Percentiles rank a stretch among this genome's conserved stretches.
Evolutionary conservation across 2,329 filamentous ascomycete genomes (phyloP).

Genomic region (Trichoderma semiorbis): DNA sequence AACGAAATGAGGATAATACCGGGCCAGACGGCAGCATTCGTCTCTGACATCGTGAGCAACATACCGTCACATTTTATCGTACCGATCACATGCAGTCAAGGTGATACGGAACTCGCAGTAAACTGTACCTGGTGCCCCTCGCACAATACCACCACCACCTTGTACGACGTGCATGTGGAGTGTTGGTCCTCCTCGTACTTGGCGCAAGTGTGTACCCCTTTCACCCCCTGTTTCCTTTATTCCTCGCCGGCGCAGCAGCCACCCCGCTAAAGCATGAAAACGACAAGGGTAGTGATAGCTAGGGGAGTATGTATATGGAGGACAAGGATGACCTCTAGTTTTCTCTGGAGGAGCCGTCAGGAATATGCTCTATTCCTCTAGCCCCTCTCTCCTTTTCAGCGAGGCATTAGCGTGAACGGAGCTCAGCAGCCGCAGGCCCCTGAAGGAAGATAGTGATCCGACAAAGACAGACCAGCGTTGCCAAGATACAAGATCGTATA

Average conservation of each 20-base stretch:
- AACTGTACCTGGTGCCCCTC: not conserved
- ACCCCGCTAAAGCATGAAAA: constrained; percentile 10
- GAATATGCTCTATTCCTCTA: not conserved
- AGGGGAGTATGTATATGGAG: not conserved
- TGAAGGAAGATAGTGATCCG: constrained; percentile 5
- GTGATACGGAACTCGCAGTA: not conserved
- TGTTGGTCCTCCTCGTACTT: not conserved
- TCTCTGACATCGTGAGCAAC: not conserved
- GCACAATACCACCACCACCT: not conserved
- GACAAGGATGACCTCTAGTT: not conserved
- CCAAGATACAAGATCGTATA: not conserved
- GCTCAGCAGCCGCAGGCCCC: not conserved
- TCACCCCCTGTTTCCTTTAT: constrained; percentile 4
- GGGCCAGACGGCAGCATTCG: not conserved
- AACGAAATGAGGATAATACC: not conserved
- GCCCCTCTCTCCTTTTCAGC: not conserved
- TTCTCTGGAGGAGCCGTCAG: not conserved
- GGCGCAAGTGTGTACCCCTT: not conserved
- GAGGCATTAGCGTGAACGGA: not conserved
- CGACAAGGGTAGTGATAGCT: constrained; percentile 6
- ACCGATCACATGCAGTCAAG: not conserved
- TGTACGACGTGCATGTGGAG: not conserved
- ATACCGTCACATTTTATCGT: not conserved
- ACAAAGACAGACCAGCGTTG: not conserved
- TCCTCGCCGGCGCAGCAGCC: constrained; percentile 4